Conservation (phyloP, 495 filamentous ascomycete genomes). For the Penicillium manginii region DNA sequence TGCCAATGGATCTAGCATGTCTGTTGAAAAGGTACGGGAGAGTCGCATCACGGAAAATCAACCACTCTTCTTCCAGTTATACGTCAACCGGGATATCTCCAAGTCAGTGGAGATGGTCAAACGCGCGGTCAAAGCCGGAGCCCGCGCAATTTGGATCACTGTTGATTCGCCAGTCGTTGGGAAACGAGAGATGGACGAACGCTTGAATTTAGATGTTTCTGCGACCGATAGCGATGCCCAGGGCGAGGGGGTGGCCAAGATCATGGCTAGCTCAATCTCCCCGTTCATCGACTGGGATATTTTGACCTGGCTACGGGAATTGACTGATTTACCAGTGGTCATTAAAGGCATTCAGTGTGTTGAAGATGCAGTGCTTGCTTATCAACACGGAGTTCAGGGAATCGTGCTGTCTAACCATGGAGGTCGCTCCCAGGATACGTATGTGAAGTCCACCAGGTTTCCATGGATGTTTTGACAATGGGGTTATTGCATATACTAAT, state of each 20-base stretch:
- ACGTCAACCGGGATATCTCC: conserved; percentile 81
- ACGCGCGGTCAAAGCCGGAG: conserved; percentile 76
- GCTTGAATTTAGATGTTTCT: conserved; percentile 56
- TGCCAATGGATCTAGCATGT: conserved; percentile 43
- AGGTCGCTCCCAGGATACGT: conserved; percentile 50
- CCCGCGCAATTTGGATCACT: conserved; percentile 71
- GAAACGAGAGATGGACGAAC: conserved; percentile 64
- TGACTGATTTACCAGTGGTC: conserved; percentile 83
- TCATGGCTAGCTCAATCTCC: conserved; percentile 81
- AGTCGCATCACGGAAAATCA: conserved; percentile 55
- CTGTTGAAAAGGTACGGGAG: conserved; percentile 75
- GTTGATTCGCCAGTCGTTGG: conserved; percentile 68
- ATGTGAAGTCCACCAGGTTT: conserved; percentile 15
- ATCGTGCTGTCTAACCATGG: conserved; percentile 68
- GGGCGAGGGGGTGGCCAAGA: conserved; percentile 73
- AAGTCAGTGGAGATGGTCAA: conserved; percentile 77
- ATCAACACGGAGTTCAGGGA: conserved; percentile 74
- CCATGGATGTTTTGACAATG: too few relatives aligned
- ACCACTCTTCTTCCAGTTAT: conserved; percentile 83
- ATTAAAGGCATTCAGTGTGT: conserved; percentile 90
- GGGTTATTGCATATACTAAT: not conserved
- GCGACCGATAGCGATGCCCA: conserved; percentile 16
- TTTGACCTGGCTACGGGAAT: conserved; percentile 75
- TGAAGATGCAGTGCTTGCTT: conserved; percentile 79
- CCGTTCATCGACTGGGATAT: conserved; percentile 78